Base-by-base conservation (phyloP, 129 eudicot species). In the Lactuca sativa region DNA sequence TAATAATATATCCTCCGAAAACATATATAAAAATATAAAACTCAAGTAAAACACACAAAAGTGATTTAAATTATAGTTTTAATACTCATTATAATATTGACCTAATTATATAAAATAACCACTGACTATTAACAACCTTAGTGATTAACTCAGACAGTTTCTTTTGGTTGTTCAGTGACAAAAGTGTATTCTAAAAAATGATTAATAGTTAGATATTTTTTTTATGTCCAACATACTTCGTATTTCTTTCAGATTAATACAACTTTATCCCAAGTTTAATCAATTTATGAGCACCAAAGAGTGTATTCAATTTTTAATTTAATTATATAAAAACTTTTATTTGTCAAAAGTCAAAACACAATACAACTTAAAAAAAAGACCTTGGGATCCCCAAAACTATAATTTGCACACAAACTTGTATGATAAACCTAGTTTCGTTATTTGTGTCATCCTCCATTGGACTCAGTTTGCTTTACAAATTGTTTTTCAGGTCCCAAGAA, bases 401-500 rank as follows among this genome's bases (percentile, higher is more conserved):
- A 7, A 68, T 9, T 52, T 31, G 3, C 33, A 17, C 25, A 44
- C 52, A 37, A 62, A 38, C 15, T 17, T 62, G 33, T 53, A 40
- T 62, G 52, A 38, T 8, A 64, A 64, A 64, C 54, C 55, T 44
- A 25, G 11, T 40, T 44, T 15, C 11, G 10, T 58, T 12, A 48
- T 18, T 43, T 58, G 44, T 58, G 16, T 4, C 64, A 62, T 30
- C 16, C 31, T 55, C 44, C 31, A 73, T 62, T 48, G 21, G 37
- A 62, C 54, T 63, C 47, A 60, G 37, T 33, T 37, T 49, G 25
- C 63, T 7, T 71, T 40, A 62, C 7, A 72, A 61, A 12, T 34
- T 55, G 6, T 25, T 66, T 67, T 68, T 41, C 90, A 90, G 95
- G 97, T 62, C 78, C 76, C 66, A 74, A 69, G 67, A 81, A 63